Conservation (phyloP, 768 basidiomycete genomes). For the Cyathus striatus region DNA sequence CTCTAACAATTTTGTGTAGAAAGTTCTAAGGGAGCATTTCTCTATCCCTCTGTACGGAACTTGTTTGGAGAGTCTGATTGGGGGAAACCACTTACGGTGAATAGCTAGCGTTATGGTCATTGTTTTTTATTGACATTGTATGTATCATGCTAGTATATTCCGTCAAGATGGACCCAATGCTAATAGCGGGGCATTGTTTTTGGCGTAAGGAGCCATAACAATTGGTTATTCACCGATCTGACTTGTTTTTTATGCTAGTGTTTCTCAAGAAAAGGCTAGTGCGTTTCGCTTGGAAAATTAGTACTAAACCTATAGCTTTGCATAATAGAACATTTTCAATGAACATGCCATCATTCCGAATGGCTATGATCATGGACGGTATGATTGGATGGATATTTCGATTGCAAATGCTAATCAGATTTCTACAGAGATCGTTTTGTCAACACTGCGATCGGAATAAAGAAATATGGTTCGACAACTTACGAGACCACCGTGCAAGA, state of each 20-base stretch:
- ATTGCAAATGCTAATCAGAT: not conserved
- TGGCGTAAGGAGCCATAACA: conserved; percentile 36
- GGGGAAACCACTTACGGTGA: conserved; percentile 69
- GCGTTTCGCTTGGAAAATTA: not conserved
- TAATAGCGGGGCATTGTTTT: conserved; percentile 50
- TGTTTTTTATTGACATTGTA: not conserved
- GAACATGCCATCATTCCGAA: conserved; percentile 38
- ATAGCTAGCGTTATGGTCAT: conserved; percentile 13
- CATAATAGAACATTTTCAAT: conserved; percentile 22
- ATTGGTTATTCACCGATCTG: not conserved
- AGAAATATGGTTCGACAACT: conserved; percentile 22
- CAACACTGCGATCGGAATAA: conserved; percentile 25
- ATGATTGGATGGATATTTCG: not conserved
- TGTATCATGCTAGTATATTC: conserved; percentile 1
- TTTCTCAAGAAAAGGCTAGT: conserved; percentile 37
- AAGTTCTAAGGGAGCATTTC: conserved; percentile 65
- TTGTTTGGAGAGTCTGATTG: conserved; percentile 62
- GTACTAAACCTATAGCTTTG: no score
- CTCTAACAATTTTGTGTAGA: conserved; percentile 50
- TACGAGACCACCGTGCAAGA: conserved; percentile 33
- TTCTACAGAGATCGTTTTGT: conserved; percentile 26
- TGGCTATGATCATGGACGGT: conserved; percentile 46
- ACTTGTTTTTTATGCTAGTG: conserved; percentile 17
- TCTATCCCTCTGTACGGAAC: conserved; percentile 62
- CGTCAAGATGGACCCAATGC: conserved; percentile 30